These are phyloP conservation scores for Platismatia glauca DNA, from an alignment of 495 filamentous ascomycete genomes.

Conservation along the genomic window DNA sequence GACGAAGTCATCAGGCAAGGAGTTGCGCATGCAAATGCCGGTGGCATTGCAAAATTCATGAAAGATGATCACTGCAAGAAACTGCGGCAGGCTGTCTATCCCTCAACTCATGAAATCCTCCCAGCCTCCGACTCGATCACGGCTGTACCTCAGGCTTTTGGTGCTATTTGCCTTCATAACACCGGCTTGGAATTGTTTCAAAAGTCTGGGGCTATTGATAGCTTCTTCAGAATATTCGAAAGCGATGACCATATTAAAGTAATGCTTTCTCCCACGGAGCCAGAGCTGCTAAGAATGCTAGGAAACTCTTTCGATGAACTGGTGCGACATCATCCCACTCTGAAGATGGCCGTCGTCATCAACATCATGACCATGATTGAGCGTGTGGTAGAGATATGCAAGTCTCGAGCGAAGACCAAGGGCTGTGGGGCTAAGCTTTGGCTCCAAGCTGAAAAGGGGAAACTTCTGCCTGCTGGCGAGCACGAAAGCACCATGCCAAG, in stretches of 20 bases:
- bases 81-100: slow-evolving; percentile 27
- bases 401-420: slow-evolving; percentile 51
- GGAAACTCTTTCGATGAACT: slow-evolving; percentile 89
- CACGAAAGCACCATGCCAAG: slow-evolving; percentile 21
- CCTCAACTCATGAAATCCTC: slow-evolving; percentile 54
- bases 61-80: slow-evolving; percentile 6
- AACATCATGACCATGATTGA: slow-evolving; percentile 76
- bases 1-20: slow-evolving; percentile 7
- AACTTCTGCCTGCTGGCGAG: slow-evolving; percentile 45
- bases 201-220: slow-evolving; percentile 67
- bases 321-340: slow-evolving; percentile 78
- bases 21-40: slow-evolving; percentile 3
- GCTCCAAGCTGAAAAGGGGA: slow-evolving; percentile 44
- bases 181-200: slow-evolving; percentile 85
- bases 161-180: slow-evolving; percentile 86
- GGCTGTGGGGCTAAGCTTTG: slow-evolving; percentile 76
- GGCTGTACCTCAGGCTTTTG: slow-evolving; percentile 76
- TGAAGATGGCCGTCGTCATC: slow-evolving; percentile 71
- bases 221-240: slow-evolving; percentile 90
- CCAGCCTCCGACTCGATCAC: slow-evolving; percentile 77
- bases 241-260: slow-evolving; percentile 80
- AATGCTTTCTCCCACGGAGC: slow-evolving; percentile 41
- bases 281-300: slow-evolving; percentile 40
- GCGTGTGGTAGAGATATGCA: slow-evolving; percentile 61
- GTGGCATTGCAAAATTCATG: slow-evolving; percentile 8